Evolutionary conservation across 169 alveolate species (phyloP).

Genomic region (Plasmodium relictum): DNA sequence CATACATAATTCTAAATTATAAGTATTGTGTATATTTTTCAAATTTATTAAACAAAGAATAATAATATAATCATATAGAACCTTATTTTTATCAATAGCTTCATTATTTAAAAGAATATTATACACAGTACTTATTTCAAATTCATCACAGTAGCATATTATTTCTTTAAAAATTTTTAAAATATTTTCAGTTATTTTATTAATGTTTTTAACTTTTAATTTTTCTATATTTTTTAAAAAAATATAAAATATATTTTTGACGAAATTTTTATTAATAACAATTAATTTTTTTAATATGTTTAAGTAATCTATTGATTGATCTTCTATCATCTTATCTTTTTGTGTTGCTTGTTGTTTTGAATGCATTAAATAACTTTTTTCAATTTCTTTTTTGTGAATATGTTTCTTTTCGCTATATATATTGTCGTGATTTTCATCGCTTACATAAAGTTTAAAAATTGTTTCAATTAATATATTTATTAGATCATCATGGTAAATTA

Average conservation of each 20-base stretch:
- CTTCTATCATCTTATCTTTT: background rate
- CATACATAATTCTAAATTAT: conserved; percentile 56
- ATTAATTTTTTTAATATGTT: conserved; percentile 63
- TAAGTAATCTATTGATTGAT: conserved; percentile 20
- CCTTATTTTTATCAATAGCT: conserved; percentile 1
- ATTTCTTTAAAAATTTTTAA: conserved; percentile 57
- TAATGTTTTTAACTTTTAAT: background rate
- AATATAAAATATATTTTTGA: conserved; percentile 74
- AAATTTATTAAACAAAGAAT: conserved; percentile 52
- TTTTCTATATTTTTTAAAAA: conserved; percentile 56
- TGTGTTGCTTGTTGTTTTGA: conserved; percentile 40
- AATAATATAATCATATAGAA: conserved; percentile 22
- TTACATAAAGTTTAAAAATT: conserved; percentile 25
- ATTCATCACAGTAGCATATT: conserved; percentile 51
- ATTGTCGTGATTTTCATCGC: background rate
- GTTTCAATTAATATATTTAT: conserved; percentile 70
- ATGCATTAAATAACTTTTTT: conserved; percentile 65
- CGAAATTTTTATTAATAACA: conserved; percentile 68
- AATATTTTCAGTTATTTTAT: conserved; percentile 6
- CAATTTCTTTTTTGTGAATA: conserved; percentile 15
- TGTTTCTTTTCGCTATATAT: background rate
- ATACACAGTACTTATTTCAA: conserved; percentile 61
- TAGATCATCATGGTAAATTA: conserved; percentile 62
- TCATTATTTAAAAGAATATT: conserved; percentile 42
- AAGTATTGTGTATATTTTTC: conserved; percentile 55